Percentiles rank a stretch among this genome's conserved stretches.
Conservation (phyloP, 306 rosid species). For the Prunus davidiana region DNA sequence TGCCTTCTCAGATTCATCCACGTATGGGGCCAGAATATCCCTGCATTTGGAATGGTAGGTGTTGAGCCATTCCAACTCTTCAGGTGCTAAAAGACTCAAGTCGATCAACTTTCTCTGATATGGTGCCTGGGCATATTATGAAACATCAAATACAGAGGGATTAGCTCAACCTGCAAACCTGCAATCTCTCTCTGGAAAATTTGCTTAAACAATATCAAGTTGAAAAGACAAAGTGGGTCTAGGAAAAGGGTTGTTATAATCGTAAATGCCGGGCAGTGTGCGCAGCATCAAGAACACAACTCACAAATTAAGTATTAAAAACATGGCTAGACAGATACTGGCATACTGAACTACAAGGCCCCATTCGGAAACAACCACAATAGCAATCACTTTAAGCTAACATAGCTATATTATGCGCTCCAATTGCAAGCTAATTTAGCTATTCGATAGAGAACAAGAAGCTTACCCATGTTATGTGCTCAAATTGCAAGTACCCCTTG, state of each 20-base stretch:
- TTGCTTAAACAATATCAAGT: neutral
- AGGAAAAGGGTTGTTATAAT: neutral
- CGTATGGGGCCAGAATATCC: constrained; percentile 60
- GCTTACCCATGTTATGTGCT: constrained; percentile 96
- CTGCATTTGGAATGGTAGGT: constrained; percentile 72
- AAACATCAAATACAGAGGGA: neutral
- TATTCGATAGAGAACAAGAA: neutral
- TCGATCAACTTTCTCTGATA: constrained; percentile 85
- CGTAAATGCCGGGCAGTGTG: neutral
- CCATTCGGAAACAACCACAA: neutral
- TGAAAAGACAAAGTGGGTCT: neutral
- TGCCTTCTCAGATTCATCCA: constrained; percentile 66
- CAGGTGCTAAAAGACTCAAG: constrained; percentile 51
- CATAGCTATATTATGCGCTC: neutral
- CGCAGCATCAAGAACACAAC: neutral
- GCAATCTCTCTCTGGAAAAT: neutral
- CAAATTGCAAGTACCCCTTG: constrained; percentile 83
- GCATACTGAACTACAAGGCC: no score
- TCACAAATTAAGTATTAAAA: neutral
- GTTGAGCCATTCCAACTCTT: constrained; percentile 85
- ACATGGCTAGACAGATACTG: neutral
- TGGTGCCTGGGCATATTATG: constrained; percentile 57
- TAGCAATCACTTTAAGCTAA: neutral
- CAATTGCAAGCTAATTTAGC: neutral
- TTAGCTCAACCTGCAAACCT: neutral